A percentile compares a stretch with the other conserved stretches of the same genome.
Evolutionary conservation across 1,139 yeast genomes (phyloP).

Genomic region (Lodderomyces theae): DNA sequence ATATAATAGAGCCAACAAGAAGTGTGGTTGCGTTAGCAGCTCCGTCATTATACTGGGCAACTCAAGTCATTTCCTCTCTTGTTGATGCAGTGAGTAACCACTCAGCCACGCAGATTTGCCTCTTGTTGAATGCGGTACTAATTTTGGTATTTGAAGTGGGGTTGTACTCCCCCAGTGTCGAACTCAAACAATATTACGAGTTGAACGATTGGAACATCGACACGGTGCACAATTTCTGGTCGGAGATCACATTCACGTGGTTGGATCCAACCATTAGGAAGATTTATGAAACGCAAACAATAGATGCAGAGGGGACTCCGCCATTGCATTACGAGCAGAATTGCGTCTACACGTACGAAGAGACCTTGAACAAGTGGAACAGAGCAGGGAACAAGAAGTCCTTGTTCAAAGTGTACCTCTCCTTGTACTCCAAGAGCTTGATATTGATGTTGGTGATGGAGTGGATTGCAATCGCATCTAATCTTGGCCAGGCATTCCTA

Average conservation of each 20-base stretch:
- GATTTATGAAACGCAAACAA: conserved; percentile 21
- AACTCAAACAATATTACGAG: conserved; percentile 38
- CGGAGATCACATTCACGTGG: conserved; percentile 24
- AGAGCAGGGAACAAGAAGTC: conserved; percentile 25
- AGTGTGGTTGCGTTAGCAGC: conserved; percentile 25
- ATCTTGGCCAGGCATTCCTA: conserved; percentile 28
- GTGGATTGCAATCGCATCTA: conserved; percentile 19
- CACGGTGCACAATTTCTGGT: conserved; percentile 22
- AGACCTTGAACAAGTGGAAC: conserved; percentile 25
- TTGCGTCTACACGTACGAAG: conserved; percentile 20
- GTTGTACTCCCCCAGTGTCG: conserved; percentile 42
- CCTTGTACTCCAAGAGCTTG: conserved; percentile 9
- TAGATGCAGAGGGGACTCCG: conserved; percentile 26
- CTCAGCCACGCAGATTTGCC: conserved; percentile 17
- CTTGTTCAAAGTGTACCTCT: conserved; percentile 15
- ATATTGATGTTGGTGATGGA: conserved; percentile 17
- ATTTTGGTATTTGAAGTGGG: conserved; percentile 37
- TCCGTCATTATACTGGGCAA: conserved; percentile 30
- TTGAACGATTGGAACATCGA: conserved; percentile 33
- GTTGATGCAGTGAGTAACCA: conserved; percentile 9
- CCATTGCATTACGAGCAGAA: conserved; percentile 20
- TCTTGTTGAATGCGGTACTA: conserved; percentile 26
- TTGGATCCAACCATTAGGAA: conserved; percentile 21
- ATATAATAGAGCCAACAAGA: conserved; percentile 31
- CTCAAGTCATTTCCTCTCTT: conserved; percentile 16